phyloP scores from a whole-genome alignment of 2,329 filamentous ascomycete genomes.

The Neoscytalidium dimidiatum region DNA sequence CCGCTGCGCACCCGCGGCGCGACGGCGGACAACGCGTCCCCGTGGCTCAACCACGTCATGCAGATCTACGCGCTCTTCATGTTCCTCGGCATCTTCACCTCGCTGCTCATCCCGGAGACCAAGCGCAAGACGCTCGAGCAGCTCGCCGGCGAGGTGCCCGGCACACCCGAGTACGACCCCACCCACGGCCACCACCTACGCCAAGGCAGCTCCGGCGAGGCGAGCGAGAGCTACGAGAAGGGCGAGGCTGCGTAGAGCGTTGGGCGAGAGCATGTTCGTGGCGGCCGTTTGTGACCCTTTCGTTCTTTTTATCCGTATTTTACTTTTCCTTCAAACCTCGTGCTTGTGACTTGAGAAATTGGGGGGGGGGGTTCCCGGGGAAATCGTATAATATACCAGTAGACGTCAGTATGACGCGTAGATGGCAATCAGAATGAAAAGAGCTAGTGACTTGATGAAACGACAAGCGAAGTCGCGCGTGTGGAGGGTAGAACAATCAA shows the following conservation, averaged over 20 bases:
- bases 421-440: not conserved
- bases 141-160: conserved; percentile 66
- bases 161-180: conserved; percentile 51
- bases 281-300: not conserved
- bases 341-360: no score
- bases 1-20: conserved; percentile 58
- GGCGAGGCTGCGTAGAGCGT: not conserved
- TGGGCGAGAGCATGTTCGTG: not conserved
- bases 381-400: not conserved
- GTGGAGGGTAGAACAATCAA: no score
- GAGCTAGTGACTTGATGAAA: not conserved
- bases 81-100: conserved; percentile 69
- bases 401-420: not conserved
- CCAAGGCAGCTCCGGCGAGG: not conserved
- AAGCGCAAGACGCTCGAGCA: conserved; percentile 74
- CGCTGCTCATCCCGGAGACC: conserved; percentile 75
- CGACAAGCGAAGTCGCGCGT: no score
- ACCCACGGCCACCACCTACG: conserved; percentile 9
- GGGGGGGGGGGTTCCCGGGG: not conserved
- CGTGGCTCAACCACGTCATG: conserved; percentile 73
- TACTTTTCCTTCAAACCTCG: not conserved
- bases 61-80: conserved; percentile 81
- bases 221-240: conserved; percentile 9
- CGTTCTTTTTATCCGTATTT: not conserved
- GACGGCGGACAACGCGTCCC: conserved; percentile 51